Evolutionary conservation across 106 monocot species (phyloP).

Genomic region (Agapanthus africanus): DNA sequence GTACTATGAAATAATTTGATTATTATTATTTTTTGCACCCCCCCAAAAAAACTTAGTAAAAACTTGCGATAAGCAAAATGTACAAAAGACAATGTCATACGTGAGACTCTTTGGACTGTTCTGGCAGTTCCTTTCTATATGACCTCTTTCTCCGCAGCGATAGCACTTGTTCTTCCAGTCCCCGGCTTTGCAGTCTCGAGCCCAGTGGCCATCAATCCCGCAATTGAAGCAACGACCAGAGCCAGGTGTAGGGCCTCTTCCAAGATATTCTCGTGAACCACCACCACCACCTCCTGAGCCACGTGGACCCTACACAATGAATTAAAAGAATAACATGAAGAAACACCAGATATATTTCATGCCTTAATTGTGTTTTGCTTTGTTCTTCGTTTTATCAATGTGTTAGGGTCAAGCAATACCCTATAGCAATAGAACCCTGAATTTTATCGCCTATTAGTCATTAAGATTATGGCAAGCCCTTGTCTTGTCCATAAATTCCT

Average conservation of each 20-base stretch:
- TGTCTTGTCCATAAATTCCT: too few species aligned
- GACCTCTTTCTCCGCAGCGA: conserved; percentile 96
- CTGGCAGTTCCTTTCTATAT: conserved; percentile 93
- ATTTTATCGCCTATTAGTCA: too few species aligned
- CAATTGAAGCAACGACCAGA: conserved; percentile 98
- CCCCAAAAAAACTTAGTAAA: not conserved
- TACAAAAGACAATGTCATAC: conserved; percentile 30
- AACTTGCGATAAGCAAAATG: too few species aligned
- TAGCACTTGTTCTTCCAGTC: conserved; percentile 99
- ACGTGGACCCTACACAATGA: conserved; percentile 58
- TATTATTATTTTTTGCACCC: not conserved
- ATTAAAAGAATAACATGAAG: not conserved
- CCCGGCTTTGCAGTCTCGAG: conserved; percentile 95
- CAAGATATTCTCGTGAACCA: conserved; percentile 76
- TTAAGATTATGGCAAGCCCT: too few species aligned
- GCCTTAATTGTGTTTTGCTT: too few species aligned
- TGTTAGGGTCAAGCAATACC: too few species aligned
- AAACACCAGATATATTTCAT: too few species aligned
- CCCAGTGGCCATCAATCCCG: conserved; percentile 99
- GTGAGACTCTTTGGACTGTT: conserved; percentile 80
- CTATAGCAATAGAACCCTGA: too few species aligned
- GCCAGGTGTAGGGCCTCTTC: conserved; percentile 95
- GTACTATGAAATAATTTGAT: too few species aligned
- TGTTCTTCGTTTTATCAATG: too few species aligned
- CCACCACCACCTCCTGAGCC: conserved; percentile 42